Evolutionary conservation across 768 basidiomycete species (phyloP).

Genomic region (Butyriboletus loyo): DNA sequence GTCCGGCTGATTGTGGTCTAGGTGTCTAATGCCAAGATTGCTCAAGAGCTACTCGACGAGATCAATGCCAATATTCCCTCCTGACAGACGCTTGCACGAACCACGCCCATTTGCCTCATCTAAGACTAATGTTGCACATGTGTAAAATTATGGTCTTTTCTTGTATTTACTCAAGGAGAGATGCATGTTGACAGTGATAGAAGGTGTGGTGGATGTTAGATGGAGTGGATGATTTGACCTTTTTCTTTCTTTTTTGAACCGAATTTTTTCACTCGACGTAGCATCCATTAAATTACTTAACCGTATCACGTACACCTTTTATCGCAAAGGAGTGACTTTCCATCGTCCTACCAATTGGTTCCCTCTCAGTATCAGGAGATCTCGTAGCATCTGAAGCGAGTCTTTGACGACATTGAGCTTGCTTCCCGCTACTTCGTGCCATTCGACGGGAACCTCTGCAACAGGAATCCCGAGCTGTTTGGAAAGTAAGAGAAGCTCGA

Average conservation of each 20-base stretch:
- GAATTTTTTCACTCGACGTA: slow-evolving; percentile 2
- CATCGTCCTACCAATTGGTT: slow-evolving; percentile 82
- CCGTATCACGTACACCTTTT: slow-evolving; percentile 25
- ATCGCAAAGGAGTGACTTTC: slow-evolving; percentile 37
- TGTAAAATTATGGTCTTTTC: slow-evolving; percentile 31
- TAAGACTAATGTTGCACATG: slow-evolving; percentile 34
- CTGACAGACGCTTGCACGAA: slow-evolving; percentile 23
- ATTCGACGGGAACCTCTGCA: slow-evolving; percentile 81
- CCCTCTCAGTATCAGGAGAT: slow-evolving; percentile 77
- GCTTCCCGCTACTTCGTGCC: slow-evolving; percentile 93
- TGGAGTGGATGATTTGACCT: slow-evolving; percentile 6
- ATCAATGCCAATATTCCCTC: slow-evolving; percentile 43
- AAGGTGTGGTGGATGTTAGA: slow-evolving; percentile 16
- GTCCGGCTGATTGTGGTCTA: slow-evolving; percentile 23
- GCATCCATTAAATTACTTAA: slow-evolving; percentile 24
- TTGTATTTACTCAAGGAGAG: slow-evolving; percentile 28
- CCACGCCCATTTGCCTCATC: slow-evolving; percentile 26
- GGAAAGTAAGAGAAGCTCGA: slow-evolving; percentile 85
- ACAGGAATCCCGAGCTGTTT: slow-evolving; percentile 77
- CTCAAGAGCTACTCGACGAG: slow-evolving; percentile 61
- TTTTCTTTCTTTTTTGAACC: slow-evolving; percentile 11
- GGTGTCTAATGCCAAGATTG: slow-evolving; percentile 70
- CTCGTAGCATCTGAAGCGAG: slow-evolving; percentile 85
- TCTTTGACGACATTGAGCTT: slow-evolving; percentile 86
- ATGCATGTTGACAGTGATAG: slow-evolving; percentile 21